Conservation (phyloP, 352 stramenopile species). For the Phytophthora colocasiae region DNA sequence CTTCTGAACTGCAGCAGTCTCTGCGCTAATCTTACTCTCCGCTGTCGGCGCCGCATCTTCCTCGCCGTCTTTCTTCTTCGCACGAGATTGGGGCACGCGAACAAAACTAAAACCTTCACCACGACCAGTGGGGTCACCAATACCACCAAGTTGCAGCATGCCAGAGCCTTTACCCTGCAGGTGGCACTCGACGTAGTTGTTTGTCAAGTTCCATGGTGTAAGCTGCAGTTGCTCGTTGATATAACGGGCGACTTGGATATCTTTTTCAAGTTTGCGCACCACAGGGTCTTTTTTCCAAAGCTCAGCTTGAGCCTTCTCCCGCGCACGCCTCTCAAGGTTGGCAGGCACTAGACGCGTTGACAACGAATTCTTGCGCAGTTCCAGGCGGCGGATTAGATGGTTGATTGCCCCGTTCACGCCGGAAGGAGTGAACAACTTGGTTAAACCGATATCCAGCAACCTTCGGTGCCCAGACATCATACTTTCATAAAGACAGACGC, state of each 20-base stretch:
- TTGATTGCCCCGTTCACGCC: constrained; percentile 81
- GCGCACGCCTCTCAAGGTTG: constrained; percentile 56
- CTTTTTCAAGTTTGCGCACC: constrained; percentile 75
- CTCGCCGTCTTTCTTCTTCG: constrained; percentile 85
- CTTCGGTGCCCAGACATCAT: constrained; percentile 89
- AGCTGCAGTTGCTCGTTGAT: constrained; percentile 83
- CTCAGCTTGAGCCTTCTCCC: constrained; percentile 71
- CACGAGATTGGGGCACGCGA: constrained; percentile 74
- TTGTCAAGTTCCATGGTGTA: constrained; percentile 86
- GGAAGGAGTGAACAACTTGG: constrained; percentile 79
- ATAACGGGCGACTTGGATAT: constrained; percentile 85
- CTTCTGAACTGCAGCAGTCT: constrained; percentile 77
- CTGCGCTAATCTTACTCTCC: constrained; percentile 54
- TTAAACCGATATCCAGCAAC: constrained; percentile 81
- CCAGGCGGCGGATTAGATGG: constrained; percentile 75
- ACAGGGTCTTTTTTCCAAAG: constrained; percentile 77
- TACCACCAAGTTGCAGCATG: constrained; percentile 82
- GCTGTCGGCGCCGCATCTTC: constrained; percentile 54
- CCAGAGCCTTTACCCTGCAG: constrained; percentile 85
- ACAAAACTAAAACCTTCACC: constrained; percentile 90
- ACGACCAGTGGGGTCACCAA: constrained; percentile 81
- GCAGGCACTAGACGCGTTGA: constrained; percentile 59
- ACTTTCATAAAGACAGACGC: constrained; percentile 86
- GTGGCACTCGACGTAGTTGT: constrained; percentile 89
- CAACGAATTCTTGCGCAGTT: constrained; percentile 66